Percentiles rank a stretch among this genome's conserved stretches.
Evolutionary conservation across 2,329 filamentous ascomycete species (phyloP).

Genomic region (Fusarium albidum): DNA sequence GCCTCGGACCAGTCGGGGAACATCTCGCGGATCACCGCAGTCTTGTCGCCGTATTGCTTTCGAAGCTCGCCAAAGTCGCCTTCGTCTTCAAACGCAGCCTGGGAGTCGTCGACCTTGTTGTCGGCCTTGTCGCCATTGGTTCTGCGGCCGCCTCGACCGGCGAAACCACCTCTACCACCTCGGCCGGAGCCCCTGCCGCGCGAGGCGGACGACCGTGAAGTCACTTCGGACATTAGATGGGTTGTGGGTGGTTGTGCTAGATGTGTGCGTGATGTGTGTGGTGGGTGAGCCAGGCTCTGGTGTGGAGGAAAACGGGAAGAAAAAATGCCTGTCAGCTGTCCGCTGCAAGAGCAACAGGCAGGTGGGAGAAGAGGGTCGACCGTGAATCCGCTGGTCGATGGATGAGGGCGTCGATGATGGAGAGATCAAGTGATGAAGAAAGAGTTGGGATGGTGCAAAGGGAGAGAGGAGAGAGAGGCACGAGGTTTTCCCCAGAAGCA

Average conservation of each 20-base stretch:
- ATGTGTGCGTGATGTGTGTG: slow-evolving; percentile 34
- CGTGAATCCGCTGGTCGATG: slow-evolving; percentile 42
- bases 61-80: slow-evolving; percentile 92
- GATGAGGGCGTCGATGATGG: slow-evolving; percentile 41
- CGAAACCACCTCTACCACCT: slow-evolving; percentile 82
- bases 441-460: slow-evolving; percentile 39
- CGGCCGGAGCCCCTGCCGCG: slow-evolving; percentile 91
- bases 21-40: slow-evolving; percentile 86
- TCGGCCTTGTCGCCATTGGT: slow-evolving; percentile 75
- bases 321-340: slow-evolving; percentile 48
- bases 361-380: slow-evolving; percentile 43
- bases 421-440: slow-evolving; percentile 41
- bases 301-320: slow-evolving; percentile 43
- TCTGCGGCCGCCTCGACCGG: slow-evolving; percentile 75
- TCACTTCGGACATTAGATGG: slow-evolving; percentile 89
- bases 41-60: slow-evolving; percentile 83
- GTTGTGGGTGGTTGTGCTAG: slow-evolving; percentile 50
- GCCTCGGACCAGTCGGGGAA: slow-evolving; percentile 96
- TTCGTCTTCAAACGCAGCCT: slow-evolving; percentile 75
- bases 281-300: slow-evolving; percentile 41
- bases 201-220: slow-evolving; percentile 81
- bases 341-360: slow-evolving; percentile 48
- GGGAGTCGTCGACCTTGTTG: slow-evolving; percentile 66
- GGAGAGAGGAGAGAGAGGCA: slow-evolving; percentile 42
- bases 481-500: slow-evolving; percentile 50